Evolutionary conservation across 2,329 filamentous ascomycete species (phyloP), one percentile per base, ranked within the genome.

Genomic region (Cladobotryum mycophilum): DNA sequence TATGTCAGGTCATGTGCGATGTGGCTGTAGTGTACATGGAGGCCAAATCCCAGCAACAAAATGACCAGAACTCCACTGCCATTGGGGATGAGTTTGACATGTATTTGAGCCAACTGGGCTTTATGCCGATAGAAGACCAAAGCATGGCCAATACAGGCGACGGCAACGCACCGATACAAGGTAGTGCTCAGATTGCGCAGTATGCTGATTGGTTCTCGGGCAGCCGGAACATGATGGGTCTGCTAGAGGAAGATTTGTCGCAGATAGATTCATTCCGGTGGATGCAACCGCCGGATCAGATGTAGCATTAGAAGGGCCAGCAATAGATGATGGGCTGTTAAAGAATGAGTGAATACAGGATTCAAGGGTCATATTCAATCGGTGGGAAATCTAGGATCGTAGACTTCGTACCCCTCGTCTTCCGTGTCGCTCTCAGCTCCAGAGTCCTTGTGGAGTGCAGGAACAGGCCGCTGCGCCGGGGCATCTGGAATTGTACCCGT

Each of bases 331-430:
- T n/a, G 14, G n/a, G 7, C 14, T 15, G 17, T 40, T 9, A 11
- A 40, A n/a, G 37, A 17, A 40, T 11, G 17, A 40, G n/a, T 18
- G 17, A 40, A 38, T n/a, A 40, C 37, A 30, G 25, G 25, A 30
- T 30, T 30, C 25, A 30, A 30, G 25, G 25, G 9, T 30, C 25
- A 30, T 30, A 15, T 49, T 83, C 71, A 85, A 56, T 83, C 76
- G 1, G 82, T 85, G 20, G 82, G 82, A 47, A 70, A 69, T 35
- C 75, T 69, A 2, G 82, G 82, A 57, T 85, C 73, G 63, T 88
- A 87, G 46, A 84, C 73, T 55, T 86, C 80, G 62, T 89, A 88
- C 2, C 79, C 84, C 58, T 88, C 85, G 55, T 86, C 84, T 47
- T 87, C 85, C 1, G 76, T 83, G 57, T 85, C 82, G 56, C 80